Evolutionary conservation across 805 yeast genomes (phyloP).

Genomic region (Wickerhamiella kazuoi): DNA sequence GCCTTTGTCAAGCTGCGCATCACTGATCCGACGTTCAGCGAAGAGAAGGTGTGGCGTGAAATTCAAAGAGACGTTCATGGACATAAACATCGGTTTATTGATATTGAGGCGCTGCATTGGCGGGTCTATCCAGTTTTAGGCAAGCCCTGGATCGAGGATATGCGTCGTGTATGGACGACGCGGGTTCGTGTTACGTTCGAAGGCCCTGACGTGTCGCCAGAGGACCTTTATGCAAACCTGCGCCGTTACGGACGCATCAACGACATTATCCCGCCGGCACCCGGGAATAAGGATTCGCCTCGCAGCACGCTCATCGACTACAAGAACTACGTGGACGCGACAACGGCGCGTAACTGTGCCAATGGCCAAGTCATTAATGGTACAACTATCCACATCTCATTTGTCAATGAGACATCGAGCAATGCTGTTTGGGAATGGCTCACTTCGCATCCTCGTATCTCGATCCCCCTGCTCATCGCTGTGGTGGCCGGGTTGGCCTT

Average conservation of each 20-base stretch:
- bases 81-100: conserved; percentile 15
- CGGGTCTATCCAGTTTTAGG: conserved; percentile 66
- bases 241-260: conserved; percentile 74
- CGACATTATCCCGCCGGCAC: conserved; percentile 47
- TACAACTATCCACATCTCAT: conserved; percentile 57
- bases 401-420: conserved; percentile 32
- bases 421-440: conserved; percentile 36
- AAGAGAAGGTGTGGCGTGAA: background rate
- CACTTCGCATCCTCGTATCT: conserved; percentile 60
- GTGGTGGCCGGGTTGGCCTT: conserved; percentile 68
- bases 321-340: conserved; percentile 44
- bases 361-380: conserved; percentile 45
- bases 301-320: conserved; percentile 40
- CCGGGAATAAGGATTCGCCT: conserved; percentile 29
- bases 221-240: conserved; percentile 60
- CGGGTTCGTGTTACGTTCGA: conserved; percentile 51
- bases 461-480: conserved; percentile 67
- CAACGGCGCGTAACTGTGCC: conserved; percentile 76
- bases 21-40: conserved; percentile 28
- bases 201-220: conserved; percentile 64
- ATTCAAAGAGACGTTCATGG: background rate
- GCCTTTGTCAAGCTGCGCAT: conserved; percentile 67
- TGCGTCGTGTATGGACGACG: conserved; percentile 55
- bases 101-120: conserved; percentile 26
- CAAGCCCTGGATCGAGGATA: conserved; percentile 89